Conservation (phyloP, 208 protist genomes). For the Lotmaria passim region DNA sequence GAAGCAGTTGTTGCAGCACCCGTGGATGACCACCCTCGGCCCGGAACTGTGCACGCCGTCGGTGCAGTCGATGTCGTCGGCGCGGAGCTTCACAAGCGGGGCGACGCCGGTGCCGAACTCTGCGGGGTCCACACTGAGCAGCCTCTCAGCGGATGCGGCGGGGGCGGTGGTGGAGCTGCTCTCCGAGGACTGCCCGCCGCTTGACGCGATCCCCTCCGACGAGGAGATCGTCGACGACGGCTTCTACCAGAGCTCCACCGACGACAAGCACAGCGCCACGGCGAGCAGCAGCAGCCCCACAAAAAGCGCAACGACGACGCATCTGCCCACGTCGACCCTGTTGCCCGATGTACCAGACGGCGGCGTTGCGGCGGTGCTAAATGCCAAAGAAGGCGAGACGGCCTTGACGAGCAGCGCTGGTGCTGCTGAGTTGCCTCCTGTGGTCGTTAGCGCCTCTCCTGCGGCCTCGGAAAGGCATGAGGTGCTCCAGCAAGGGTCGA, state of each 20-base stretch:
- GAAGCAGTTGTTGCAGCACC: constrained; percentile 75
- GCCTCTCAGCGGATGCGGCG: not conserved
- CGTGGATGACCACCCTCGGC: constrained; percentile 50
- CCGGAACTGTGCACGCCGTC: constrained; percentile 18
- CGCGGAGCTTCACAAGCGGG: not conserved
- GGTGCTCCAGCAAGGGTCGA: constrained; percentile 26
- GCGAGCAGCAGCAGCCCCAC: constrained; percentile 9
- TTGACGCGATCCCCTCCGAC: constrained; percentile 30
- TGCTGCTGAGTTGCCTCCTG: not conserved
- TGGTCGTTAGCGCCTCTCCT: not conserved
- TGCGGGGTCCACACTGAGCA: not conserved
- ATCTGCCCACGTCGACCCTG: not conserved
- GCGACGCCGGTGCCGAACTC: not conserved
- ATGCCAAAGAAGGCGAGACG: not conserved
- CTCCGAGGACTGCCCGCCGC: constrained; percentile 21
- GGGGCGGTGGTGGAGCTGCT: constrained; percentile 13
- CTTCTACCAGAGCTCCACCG: constrained; percentile 27
- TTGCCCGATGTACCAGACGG: not conserved
- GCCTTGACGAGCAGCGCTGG: not conserved
- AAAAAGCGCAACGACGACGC: constrained; percentile 1
- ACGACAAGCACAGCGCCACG: constrained; percentile 13
- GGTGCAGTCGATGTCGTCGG: constrained; percentile 1
- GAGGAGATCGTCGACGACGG: constrained; percentile 38
- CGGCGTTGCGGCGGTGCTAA: not conserved
- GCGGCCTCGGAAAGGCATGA: constrained; percentile 11